Evolutionary conservation across 306 rosid genomes (phyloP), one percentile per base, ranked within the genome.

Genomic region (Pueraria montana): DNA sequence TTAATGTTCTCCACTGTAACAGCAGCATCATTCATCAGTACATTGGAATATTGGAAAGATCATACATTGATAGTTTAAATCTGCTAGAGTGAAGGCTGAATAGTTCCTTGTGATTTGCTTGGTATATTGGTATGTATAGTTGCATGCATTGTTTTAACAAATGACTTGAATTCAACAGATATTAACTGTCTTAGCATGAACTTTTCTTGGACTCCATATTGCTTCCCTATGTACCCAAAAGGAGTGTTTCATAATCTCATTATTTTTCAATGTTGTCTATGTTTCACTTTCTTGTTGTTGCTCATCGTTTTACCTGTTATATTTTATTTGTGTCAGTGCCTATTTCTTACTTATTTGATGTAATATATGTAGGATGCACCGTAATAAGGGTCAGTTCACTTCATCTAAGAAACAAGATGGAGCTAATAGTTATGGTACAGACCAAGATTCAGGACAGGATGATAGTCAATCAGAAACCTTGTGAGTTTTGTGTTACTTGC

Each of bases 371-470:
- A 95, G 98, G 92, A 95, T 95, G 98, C 97, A 95, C 80, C 97
- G 98, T 21, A 95, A 91, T 69, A 95, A 95, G 89, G 98, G 98
- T 32, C 98, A 95, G 49, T 95, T 95, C 86, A 88, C 97, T 87
- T 93, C 98, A 26, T 53, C 95, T 45, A 95, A 90, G 89, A 91
- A 86, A 87, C 84, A 93, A 62, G 97, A 95, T 30, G 97, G 97
- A 86, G 80, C 84, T 52, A 88, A 77, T 67, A 80, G 91, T 78
- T 90, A 86, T 87, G 93, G 88, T 45, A 38, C 83, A 40, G 92
- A 87, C 84, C 93, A 84, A 49, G 98, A 93, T 74, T 87, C 89
- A 0, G 94, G 93, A 42, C 97, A 89, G 77, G 95, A 91, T 74
- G 98, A 90, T 67, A 85, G 67, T 80, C 92, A 89, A 50, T 74